Percentiles rank a stretch among this genome's conserved stretches.
phyloP scores from a whole-genome alignment of 768 basidiomycete species.

The Calocera viscosa region DNA sequence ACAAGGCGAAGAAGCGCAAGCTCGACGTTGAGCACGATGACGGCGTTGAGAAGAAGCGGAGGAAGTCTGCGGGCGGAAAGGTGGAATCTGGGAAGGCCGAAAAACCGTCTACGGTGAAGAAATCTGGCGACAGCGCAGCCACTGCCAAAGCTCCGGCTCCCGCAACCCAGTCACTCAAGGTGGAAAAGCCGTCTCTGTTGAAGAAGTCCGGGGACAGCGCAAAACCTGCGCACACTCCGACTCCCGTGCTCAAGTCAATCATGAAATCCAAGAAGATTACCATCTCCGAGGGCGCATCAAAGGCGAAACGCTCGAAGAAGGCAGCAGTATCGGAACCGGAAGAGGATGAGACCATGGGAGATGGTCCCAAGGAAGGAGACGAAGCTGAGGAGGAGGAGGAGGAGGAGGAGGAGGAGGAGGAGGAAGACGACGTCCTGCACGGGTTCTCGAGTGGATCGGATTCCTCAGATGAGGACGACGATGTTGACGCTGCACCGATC shows the following conservation, averaged over 20 bases:
- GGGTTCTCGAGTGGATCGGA: constrained; percentile 47
- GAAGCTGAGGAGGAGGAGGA: constrained; percentile 1
- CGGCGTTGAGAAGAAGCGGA: neutral
- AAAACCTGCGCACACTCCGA: neutral
- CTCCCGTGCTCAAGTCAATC: neutral
- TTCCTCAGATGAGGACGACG: constrained; percentile 60
- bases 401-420: constrained; percentile 13
- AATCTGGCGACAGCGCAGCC: neutral
- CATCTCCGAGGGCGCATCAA: neutral
- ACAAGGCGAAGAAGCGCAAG: constrained; percentile 1
- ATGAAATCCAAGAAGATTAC: neutral
- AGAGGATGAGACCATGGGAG: too few relatives aligned
- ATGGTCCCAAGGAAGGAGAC: neutral
- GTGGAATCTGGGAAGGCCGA: neutral
- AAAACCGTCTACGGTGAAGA: neutral
- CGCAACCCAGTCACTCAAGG: neutral
- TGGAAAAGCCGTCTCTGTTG: neutral
- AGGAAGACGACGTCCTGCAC: constrained; percentile 34
- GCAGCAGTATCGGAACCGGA: neutral
- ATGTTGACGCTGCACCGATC: constrained; percentile 40
- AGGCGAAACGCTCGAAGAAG: neutral
- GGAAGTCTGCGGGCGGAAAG: neutral
- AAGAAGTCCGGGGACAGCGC: neutral
- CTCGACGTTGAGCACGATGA: neutral
- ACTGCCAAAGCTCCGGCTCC: neutral